These are phyloP conservation scores for Paspalum notatum DNA, from an alignment of 176 grass and related monocot species.

Conservation along the genomic window DNA sequence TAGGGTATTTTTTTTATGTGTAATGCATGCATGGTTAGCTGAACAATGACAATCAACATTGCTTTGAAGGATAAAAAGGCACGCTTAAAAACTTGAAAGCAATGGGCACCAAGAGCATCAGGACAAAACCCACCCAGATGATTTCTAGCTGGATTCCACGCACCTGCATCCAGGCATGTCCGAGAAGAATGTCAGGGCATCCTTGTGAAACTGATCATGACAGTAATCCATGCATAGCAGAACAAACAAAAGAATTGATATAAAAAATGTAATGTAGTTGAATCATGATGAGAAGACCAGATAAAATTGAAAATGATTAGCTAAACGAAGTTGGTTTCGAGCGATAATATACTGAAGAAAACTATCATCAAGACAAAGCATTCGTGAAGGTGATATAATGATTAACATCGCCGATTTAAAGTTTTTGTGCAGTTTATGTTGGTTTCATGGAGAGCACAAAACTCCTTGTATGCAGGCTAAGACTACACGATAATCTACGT, in stretches of 20 bases:
- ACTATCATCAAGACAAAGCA: neutral
- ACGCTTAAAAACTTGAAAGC: constrained; percentile 23
- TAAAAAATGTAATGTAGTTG: neutral
- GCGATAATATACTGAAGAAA: neutral
- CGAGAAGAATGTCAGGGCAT: constrained; percentile 32
- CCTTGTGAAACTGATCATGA: constrained; percentile 19
- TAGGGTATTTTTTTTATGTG: constrained; percentile 23
- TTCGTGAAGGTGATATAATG: neutral
- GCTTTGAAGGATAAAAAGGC: constrained; percentile 44
- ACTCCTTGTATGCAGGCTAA: neutral
- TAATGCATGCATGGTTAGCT: constrained; percentile 51
- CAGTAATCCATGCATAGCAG: neutral
- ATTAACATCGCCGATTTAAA: neutral
- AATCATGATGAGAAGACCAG: constrained; percentile 16
- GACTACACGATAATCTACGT: neutral
- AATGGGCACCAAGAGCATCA: constrained; percentile 21
- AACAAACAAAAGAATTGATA: constrained; percentile 15
- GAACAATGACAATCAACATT: constrained; percentile 25
- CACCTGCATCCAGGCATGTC: neutral
- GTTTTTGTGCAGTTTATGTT: neutral
- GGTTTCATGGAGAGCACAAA: neutral
- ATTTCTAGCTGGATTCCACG: constrained; percentile 26
- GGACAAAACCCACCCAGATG: constrained; percentile 27
- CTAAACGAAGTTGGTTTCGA: neutral
- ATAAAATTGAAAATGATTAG: neutral